Evolutionary conservation across 805 yeast genomes (phyloP).

Genomic region (Myxozyma sirexii): DNA sequence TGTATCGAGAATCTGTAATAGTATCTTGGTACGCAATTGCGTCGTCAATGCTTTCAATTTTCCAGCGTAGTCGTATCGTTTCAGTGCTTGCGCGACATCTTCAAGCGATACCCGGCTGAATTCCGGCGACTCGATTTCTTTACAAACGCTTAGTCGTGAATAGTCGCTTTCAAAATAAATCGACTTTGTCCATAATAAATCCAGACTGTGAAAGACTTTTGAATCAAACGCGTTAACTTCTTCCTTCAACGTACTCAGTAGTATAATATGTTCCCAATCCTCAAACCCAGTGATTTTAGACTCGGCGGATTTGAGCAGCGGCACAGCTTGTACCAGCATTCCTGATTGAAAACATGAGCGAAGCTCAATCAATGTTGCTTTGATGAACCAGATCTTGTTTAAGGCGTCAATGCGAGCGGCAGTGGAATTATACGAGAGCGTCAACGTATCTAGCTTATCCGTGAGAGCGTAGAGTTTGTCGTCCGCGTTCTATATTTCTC

Average conservation of each 20-base stretch:
- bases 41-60: conserved; percentile 22
- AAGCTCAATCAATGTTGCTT: conserved; percentile 27
- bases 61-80: conserved; percentile 20
- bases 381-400: conserved; percentile 26
- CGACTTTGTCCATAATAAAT: conserved; percentile 19
- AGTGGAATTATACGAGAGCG: not conserved
- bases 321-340: conserved; percentile 17
- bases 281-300: conserved; percentile 21
- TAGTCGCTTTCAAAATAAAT: not conserved
- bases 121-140: not conserved
- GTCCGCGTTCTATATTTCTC: conserved; percentile 24
- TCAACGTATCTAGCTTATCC: conserved; percentile 18
- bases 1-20: conserved; percentile 6
- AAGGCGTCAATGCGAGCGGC: conserved; percentile 22
- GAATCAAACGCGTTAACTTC: conserved; percentile 28
- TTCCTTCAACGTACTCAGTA: conserved; percentile 25
- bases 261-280: conserved; percentile 26
- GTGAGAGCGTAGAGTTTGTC: conserved; percentile 19
- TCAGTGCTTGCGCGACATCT: conserved; percentile 23
- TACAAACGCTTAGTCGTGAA: conserved; percentile 3
- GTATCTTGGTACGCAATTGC: conserved; percentile 4
- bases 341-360: conserved; percentile 23
- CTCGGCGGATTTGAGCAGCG: conserved; percentile 27
- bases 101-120: not conserved
- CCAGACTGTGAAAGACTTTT: conserved; percentile 20